phyloP scores from a whole-genome alignment of 768 basidiomycete species.

The Termitomyces sp. region DNA sequence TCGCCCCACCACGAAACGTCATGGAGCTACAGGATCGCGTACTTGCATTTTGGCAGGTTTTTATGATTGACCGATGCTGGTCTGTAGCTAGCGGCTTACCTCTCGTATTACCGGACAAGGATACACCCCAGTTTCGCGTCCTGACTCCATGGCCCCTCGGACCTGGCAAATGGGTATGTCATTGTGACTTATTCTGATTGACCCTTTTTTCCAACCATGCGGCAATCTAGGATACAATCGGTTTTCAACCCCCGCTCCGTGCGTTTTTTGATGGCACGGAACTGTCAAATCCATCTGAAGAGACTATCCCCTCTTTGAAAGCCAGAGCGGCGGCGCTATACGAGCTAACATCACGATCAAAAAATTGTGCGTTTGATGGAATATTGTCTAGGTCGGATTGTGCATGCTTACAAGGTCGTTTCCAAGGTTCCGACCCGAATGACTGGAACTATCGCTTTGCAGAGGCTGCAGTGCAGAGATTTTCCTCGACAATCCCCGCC shows the following conservation, averaged over 20 bases:
- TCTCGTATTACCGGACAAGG: conserved; percentile 45
- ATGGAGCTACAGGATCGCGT: conserved; percentile 42
- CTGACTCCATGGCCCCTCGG: conserved; percentile 45
- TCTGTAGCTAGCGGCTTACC: conserved; percentile 49
- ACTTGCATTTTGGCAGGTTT: conserved; percentile 57
- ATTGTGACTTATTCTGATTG: conserved; percentile 6
- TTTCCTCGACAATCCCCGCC: conserved; percentile 27
- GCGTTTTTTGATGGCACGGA: conserved; percentile 22
- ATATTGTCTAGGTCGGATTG: neutral
- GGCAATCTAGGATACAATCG: conserved; percentile 9
- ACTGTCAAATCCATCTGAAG: conserved; percentile 16
- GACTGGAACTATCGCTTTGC: conserved; percentile 28
- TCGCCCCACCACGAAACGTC: conserved; percentile 30
- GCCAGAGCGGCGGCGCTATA: conserved; percentile 48
- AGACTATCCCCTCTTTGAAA: conserved; percentile 35
- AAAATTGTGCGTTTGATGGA: conserved; percentile 23
- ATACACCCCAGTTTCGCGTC: conserved; percentile 39
- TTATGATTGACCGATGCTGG: conserved; percentile 58
- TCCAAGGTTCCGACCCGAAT: conserved; percentile 29
- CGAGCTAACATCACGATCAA: conserved; percentile 44
- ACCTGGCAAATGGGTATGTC: conserved; percentile 10
- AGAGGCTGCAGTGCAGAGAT: conserved; percentile 39
- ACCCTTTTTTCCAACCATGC: neutral
- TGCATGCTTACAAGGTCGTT: conserved; percentile 16
- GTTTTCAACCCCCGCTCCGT: conserved; percentile 17